phyloP scores from a whole-genome alignment of 345 rosid genomes.

The Leavenworthia alabamica region DNA sequence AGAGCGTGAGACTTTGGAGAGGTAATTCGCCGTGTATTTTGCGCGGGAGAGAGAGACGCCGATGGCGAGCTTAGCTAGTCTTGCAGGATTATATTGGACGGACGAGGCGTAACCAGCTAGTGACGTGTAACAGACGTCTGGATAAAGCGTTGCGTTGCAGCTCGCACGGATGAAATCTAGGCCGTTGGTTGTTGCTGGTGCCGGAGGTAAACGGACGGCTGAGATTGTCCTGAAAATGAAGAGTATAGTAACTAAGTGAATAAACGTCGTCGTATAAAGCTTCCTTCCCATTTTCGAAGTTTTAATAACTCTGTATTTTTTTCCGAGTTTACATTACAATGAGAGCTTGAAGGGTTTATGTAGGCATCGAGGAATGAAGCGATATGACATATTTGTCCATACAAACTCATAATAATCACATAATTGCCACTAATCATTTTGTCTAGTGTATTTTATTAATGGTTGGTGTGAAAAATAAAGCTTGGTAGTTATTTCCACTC shows the following conservation, averaged over 20 bases:
- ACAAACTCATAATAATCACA: too few species aligned
- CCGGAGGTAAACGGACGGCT: constrained; percentile 15
- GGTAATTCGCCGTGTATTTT: constrained; percentile 38
- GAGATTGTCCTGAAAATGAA: constrained; percentile 23
- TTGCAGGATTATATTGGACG: constrained; percentile 45
- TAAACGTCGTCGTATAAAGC: constrained; percentile 4
- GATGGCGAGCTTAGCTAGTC: constrained; percentile 60
- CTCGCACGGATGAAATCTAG: constrained; percentile 64
- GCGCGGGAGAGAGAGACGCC: constrained; percentile 52
- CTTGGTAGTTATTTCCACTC: too few species aligned
- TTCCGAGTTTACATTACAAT: neutral
- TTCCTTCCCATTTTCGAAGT: constrained; percentile 23
- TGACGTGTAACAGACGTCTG: constrained; percentile 66
- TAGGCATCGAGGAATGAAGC: too few species aligned
- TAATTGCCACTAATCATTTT: too few species aligned
- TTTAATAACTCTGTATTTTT: neutral
- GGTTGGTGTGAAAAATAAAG: too few species aligned
- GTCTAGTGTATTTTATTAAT: too few species aligned
- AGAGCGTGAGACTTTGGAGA: constrained; percentile 58
- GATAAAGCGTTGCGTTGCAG: constrained; percentile 77
- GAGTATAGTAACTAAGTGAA: constrained; percentile 30
- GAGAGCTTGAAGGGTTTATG: too few species aligned
- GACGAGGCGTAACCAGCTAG: constrained; percentile 52
- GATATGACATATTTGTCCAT: too few species aligned
- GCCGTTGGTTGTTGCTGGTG: constrained; percentile 22